Base-by-base conservation (phyloP, 2,329 filamentous ascomycete genomes). In the Phyllosticta citribraziliensis region DNA sequence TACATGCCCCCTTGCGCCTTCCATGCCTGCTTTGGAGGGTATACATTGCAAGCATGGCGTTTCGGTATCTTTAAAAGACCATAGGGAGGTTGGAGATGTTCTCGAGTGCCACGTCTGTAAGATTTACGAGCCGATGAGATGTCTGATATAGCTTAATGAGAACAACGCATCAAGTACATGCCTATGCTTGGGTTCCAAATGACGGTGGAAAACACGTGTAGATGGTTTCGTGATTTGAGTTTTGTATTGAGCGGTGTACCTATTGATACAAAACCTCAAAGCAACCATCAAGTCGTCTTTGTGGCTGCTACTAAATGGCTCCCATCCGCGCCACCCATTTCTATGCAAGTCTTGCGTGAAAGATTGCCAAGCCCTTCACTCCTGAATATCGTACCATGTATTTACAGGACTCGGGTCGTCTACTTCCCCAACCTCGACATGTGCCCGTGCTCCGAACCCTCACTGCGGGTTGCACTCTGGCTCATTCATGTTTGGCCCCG, bases 11-110 rank as follows among this genome's bases (percentile, higher is more conserved):
- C 60, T 62, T 50, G 27, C 47, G 35, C 27, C 54, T 57, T 33
- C 25, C 54, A 24, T 53, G 50, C 10, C 53, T 54, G 25, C 59
- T 52, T 61, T 51, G 50, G 59, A 47, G 56, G 60, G 56, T 52
- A 51, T 68, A 47, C 40, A 69, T 73, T 70, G 67, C 66, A 66
- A 74, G 73, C 73, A 73, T 70, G 73, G 73, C 72, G 73, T 75
- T 60, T 60, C 40, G 58, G 58, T 60, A 47, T 47, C 40, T 47
- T 47, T 47, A 47, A 47, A 47, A 47, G 40, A 47, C 40, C 17
- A 47, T n/a, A 47, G 17, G 33, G 40, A 47, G 40, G 40, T n/a
- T 47, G 40, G 17, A 47, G 40, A 47, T 47, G 17, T 47, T 47
- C 40, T 47, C 40, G 40, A 47, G 40, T 47, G 40, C 40, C 40